Percentiles rank a stretch among this genome's conserved stretches.
Evolutionary conservation across 352 stramenopile species (phyloP).

Genomic region (Phytophthora ramorum): DNA sequence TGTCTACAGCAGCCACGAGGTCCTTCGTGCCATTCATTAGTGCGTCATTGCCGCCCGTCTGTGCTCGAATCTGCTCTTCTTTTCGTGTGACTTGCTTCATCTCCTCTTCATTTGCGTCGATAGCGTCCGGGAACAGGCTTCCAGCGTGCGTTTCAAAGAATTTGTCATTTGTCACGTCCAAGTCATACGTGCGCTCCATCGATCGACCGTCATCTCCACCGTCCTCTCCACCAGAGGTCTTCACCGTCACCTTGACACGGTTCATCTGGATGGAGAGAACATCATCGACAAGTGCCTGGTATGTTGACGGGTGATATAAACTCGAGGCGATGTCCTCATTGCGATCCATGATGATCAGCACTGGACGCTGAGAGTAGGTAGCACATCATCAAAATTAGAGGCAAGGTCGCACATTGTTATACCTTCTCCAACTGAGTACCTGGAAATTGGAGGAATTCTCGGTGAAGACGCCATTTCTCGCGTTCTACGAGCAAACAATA

Average conservation of each 20-base stretch:
- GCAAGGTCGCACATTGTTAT: background rate
- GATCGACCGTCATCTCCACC: constrained; percentile 32
- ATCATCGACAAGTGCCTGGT: constrained; percentile 96
- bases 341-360: constrained; percentile 98
- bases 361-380: constrained; percentile 69
- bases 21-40: constrained; percentile 86
- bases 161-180: constrained; percentile 83
- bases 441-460: constrained; percentile 73
- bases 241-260: constrained; percentile 93
- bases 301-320: constrained; percentile 95
- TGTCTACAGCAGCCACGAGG: constrained; percentile 85
- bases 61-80: constrained; percentile 82
- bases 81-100: constrained; percentile 90
- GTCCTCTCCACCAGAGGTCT: constrained; percentile 52
- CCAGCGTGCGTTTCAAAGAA: constrained; percentile 86
- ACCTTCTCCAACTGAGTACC: constrained; percentile 29
- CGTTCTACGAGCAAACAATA: constrained; percentile 36
- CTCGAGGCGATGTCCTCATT: constrained; percentile 96
- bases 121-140: constrained; percentile 81
- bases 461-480: constrained; percentile 71
- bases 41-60: constrained; percentile 71
- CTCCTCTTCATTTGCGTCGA: constrained; percentile 89
- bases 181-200: constrained; percentile 78
- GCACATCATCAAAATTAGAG: constrained; percentile 15
- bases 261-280: constrained; percentile 96